A percentile compares a stretch with the other conserved stretches of the same genome.
Evolutionary conservation across 768 basidiomycete genomes (phyloP).

Genomic region (Kwoniella pini): DNA sequence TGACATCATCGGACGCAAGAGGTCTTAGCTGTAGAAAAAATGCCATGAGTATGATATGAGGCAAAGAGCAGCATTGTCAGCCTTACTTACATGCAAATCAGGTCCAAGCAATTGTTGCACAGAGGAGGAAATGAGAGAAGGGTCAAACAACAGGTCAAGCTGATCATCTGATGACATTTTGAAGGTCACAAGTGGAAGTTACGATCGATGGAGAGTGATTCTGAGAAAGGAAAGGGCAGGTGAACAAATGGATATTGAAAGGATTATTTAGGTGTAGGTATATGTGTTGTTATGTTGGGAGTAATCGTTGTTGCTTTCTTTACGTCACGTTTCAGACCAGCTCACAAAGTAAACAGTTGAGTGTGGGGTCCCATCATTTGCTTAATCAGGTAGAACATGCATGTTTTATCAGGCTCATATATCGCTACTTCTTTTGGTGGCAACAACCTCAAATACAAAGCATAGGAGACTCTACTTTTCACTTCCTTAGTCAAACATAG

Average conservation of each 20-base stretch:
- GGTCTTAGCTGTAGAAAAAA: slow-evolving; percentile 73
- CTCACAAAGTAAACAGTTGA: too few species aligned
- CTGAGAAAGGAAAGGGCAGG: neutral
- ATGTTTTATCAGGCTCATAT: too few species aligned
- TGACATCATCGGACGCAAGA: slow-evolving; percentile 78
- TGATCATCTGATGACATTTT: slow-evolving; percentile 7
- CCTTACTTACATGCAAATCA: slow-evolving; percentile 20
- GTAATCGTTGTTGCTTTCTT: neutral
- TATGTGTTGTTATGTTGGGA: neutral
- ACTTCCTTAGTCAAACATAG: too few species aligned
- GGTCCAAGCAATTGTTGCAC: slow-evolving; percentile 8
- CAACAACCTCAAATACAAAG: too few species aligned
- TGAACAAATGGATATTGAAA: too few species aligned
- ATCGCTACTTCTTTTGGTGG: too few species aligned
- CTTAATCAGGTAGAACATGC: too few species aligned
- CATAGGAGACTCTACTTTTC: too few species aligned
- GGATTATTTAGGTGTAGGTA: neutral
- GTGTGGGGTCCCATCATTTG: too few species aligned
- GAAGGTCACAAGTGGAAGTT: neutral
- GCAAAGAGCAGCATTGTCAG: neutral
- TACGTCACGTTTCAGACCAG: neutral
- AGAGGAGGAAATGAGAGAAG: slow-evolving; percentile 16
- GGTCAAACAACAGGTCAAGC: slow-evolving; percentile 23
- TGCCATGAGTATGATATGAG: neutral
- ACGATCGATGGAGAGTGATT: neutral